phyloP scores from a whole-genome alignment of 169 alveolate species.

The Plasmodium chabaudi region DNA sequence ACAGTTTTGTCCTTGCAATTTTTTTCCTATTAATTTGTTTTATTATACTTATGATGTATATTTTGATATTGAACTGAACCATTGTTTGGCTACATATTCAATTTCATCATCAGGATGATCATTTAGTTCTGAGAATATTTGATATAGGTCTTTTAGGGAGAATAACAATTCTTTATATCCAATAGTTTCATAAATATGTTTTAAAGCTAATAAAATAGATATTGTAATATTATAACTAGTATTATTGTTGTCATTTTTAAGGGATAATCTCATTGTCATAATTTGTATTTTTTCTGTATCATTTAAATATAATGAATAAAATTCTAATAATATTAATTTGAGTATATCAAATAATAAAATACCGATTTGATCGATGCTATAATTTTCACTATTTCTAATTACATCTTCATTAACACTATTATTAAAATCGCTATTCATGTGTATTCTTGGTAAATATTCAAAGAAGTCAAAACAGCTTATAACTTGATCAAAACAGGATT shows the following conservation, averaged over 20 bases:
- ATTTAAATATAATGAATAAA: slow-evolving; percentile 39
- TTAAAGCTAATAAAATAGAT: slow-evolving; percentile 36
- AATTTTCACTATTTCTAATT: slow-evolving; percentile 29
- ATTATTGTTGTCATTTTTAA: slow-evolving; percentile 59
- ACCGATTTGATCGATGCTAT: slow-evolving; percentile 7
- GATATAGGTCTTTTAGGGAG: slow-evolving; percentile 57
- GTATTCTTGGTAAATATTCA: slow-evolving; percentile 53
- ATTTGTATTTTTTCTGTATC: slow-evolving; percentile 66
- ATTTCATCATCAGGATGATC: slow-evolving; percentile 76
- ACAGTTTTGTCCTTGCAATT: too few relatives aligned
- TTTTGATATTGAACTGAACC: slow-evolving; percentile 48
- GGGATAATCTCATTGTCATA: slow-evolving; percentile 71
- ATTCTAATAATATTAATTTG: slow-evolving; percentile 38
- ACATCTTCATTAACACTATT: slow-evolving; percentile 30
- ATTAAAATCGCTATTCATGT: slow-evolving; percentile 20
- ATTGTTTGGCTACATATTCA: slow-evolving; percentile 39
- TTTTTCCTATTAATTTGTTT: too few relatives aligned
- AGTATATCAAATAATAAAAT: slow-evolving; percentile 30
- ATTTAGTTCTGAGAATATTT: slow-evolving; percentile 56
- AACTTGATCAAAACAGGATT: slow-evolving; percentile 56
- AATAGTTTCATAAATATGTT: slow-evolving; percentile 62
- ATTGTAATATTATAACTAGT: slow-evolving; percentile 35
- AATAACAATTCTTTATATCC: slow-evolving; percentile 53
- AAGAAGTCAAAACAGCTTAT: slow-evolving; percentile 44
- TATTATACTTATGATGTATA: background rate